Evolutionary conservation across 352 stramenopile species (phyloP).

Genomic region (Thalassiosira hispida): DNA sequence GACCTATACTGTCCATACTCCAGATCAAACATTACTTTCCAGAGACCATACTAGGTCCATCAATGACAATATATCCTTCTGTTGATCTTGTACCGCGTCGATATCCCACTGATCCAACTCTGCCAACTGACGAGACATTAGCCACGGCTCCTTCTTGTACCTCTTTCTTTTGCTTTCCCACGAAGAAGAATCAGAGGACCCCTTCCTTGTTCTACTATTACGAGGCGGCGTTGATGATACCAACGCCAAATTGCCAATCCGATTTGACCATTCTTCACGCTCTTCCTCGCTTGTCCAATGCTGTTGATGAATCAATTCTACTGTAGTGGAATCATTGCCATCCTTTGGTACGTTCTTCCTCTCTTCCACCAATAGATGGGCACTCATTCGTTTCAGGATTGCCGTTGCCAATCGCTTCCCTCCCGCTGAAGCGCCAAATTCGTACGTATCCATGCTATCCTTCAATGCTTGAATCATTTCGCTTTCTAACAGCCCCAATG

Average conservation of each 20-base stretch:
- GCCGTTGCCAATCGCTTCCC: slow-evolving; percentile 46
- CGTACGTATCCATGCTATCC: slow-evolving; percentile 36
- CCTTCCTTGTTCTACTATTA: slow-evolving; percentile 20
- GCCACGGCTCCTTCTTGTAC: slow-evolving; percentile 53
- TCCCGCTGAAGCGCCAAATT: slow-evolving; percentile 48
- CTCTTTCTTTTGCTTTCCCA: slow-evolving; percentile 38
- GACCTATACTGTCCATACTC: too few species aligned
- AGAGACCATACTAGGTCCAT: slow-evolving; percentile 37
- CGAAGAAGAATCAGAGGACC: slow-evolving; percentile 1
- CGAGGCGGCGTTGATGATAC: slow-evolving; percentile 7
- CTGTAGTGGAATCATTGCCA: slow-evolving; percentile 2
- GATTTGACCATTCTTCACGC: slow-evolving; percentile 28
- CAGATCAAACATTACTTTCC: too few species aligned
- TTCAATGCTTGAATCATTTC: slow-evolving; percentile 24
- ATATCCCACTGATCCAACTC: slow-evolving; percentile 39
- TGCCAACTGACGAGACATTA: slow-evolving; percentile 34
- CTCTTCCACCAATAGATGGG: slow-evolving; percentile 47
- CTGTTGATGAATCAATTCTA: slow-evolving; percentile 39
- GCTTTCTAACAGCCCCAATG: background rate
- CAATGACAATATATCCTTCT: slow-evolving; percentile 41
- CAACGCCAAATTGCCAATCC: slow-evolving; percentile 51
- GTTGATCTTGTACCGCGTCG: slow-evolving; percentile 29
- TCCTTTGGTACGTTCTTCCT: slow-evolving; percentile 33
- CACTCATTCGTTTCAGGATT: slow-evolving; percentile 52
- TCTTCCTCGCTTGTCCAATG: slow-evolving; percentile 43